A percentile compares a stretch with the other conserved stretches of the same genome.
These are phyloP conservation scores for Fusarium buharicum DNA, from an alignment of 2,329 filamentous ascomycete genomes.

Conservation along the genomic window DNA sequence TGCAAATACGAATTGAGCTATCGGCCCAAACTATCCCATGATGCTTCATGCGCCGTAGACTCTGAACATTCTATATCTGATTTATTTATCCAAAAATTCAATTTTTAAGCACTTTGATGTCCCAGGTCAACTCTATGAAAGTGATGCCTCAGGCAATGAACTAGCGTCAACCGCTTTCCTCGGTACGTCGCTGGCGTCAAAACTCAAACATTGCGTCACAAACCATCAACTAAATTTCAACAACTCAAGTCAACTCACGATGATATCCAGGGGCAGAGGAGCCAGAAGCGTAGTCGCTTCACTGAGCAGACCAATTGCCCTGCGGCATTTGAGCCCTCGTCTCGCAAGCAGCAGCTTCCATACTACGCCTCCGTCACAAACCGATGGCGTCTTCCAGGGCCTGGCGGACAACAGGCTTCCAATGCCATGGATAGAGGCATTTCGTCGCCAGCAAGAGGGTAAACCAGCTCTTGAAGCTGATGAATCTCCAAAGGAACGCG, in stretches of 20 bases:
- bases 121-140: not conserved
- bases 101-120: no score
- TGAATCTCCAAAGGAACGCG: constrained; percentile 36
- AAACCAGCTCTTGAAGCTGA: constrained; percentile 18
- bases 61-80: no score
- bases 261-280: constrained; percentile 20
- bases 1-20: no score
- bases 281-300: constrained; percentile 11
- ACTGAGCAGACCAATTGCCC: not conserved
- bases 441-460: constrained; percentile 36
- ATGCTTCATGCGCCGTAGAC: no score
- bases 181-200: constrained; percentile 5
- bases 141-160: not conserved
- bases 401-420: constrained; percentile 42
- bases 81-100: no score
- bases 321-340: not conserved
- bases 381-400: constrained; percentile 47
- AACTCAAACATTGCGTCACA: constrained; percentile 25
- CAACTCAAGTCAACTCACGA: constrained; percentile 18
- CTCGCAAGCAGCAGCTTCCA: constrained; percentile 24
- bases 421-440: constrained; percentile 47
- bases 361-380: constrained; percentile 26
- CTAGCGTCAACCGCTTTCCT: constrained; percentile 3
- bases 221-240: constrained; percentile 6
- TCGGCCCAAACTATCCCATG: no score